Percentiles rank a stretch among this genome's conserved stretches.
These are phyloP conservation scores for Aphanomyces euteiches DNA, from an alignment of 352 stramenopile genomes.

Conservation along the genomic window DNA sequence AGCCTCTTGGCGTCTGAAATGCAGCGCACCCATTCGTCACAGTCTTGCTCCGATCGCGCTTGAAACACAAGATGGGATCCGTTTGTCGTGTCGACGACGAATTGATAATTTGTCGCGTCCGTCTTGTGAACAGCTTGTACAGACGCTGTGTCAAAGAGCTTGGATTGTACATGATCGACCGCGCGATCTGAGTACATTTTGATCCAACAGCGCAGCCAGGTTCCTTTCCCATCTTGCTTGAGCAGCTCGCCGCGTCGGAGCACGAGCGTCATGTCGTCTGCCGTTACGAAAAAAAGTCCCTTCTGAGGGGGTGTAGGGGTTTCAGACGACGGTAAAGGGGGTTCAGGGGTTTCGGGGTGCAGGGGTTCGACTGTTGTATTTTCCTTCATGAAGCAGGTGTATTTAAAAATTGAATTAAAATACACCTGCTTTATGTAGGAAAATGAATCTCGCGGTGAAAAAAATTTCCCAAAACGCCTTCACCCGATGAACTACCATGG, in stretches of 20 bases:
- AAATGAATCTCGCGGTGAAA: neutral
- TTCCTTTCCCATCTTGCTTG: neutral
- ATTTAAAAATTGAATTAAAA: neutral
- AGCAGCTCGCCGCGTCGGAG: conserved; percentile 22
- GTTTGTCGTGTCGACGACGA: neutral
- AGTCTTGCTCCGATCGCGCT: neutral
- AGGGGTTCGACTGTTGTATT: too few species aligned
- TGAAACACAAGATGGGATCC: neutral
- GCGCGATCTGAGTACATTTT: conserved; percentile 26
- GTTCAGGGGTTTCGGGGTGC: too few species aligned
- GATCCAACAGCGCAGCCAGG: conserved; percentile 27
- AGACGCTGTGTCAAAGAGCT: conserved; percentile 1
- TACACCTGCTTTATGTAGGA: neutral
- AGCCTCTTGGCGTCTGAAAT: conserved; percentile 19
- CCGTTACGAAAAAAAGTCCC: neutral
- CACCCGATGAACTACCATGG: conserved; percentile 17
- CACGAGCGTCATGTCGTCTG: neutral
- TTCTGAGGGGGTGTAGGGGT: too few species aligned
- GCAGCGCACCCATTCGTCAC: conserved; percentile 25
- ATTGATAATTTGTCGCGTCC: neutral
- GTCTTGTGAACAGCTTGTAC: conserved; percentile 7
- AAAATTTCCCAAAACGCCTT: too few species aligned
- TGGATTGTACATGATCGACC: conserved; percentile 20
- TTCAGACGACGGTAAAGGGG: too few species aligned
- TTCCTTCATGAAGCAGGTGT: neutral